Conservation (phyloP, 495 filamentous ascomycete species). For the Sordaria brevicollis region DNA sequence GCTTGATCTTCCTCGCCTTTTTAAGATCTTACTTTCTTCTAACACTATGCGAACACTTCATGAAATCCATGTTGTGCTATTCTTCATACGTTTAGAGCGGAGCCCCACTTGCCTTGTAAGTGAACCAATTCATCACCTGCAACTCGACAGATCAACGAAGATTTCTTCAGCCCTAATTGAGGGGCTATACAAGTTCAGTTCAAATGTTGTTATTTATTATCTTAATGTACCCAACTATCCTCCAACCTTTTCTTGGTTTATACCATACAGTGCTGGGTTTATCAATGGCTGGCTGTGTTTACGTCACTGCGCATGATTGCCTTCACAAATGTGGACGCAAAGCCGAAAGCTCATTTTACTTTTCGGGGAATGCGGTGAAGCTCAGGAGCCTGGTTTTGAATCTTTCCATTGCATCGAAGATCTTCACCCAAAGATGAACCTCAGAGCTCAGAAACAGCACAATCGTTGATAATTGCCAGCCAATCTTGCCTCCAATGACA, state of each 20-base stretch:
- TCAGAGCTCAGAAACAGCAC: neutral
- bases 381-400: neutral
- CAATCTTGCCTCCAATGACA: neutral
- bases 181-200: neutral
- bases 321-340: neutral
- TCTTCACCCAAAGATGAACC: neutral
- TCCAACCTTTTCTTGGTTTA: no score
- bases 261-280: neutral
- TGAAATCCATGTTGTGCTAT: neutral
- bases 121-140: neutral
- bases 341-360: neutral
- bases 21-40: neutral
- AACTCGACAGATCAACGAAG: neutral
- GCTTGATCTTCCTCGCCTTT: neutral
- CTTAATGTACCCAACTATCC: no score
- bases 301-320: neutral
- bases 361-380: neutral
- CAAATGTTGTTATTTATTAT: neutral
- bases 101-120: neutral
- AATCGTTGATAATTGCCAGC: neutral
- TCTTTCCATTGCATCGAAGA: neutral
- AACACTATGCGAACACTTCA: neutral
- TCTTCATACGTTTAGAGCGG: neutral
- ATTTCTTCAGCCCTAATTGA: neutral
- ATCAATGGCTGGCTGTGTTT: neutral